Evolutionary conservation across 2,329 filamentous ascomycete genomes (phyloP).

Genomic region (Dactylellina sp.): DNA sequence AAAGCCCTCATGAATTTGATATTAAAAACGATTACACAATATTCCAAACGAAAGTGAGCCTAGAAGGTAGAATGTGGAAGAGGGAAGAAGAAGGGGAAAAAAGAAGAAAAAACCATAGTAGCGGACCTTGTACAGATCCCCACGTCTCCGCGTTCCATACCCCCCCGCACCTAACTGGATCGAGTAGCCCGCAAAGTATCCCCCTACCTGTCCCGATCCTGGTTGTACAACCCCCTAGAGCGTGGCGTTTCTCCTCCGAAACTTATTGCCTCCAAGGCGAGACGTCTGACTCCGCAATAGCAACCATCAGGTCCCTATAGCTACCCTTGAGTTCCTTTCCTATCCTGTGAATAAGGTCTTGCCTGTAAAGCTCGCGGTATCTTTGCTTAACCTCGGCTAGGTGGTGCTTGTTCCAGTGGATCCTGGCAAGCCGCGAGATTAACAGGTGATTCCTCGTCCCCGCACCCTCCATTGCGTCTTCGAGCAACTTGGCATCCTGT

Average conservation of each 20-base stretch:
- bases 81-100: too few species aligned
- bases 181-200: constrained; percentile 25
- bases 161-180: constrained; percentile 40
- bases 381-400: constrained; percentile 82
- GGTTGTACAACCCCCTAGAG: constrained; percentile 10
- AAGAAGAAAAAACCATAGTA: neutral
- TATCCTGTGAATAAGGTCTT: constrained; percentile 76
- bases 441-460: constrained; percentile 89
- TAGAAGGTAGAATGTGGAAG: too few species aligned
- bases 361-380: constrained; percentile 78
- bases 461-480: constrained; percentile 85
- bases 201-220: constrained; percentile 27
- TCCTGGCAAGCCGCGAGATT: constrained; percentile 79
- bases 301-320: constrained; percentile 81
- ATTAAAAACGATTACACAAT: neutral
- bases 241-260: neutral
- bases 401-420: constrained; percentile 83
- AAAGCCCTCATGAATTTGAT: constrained; percentile 4
- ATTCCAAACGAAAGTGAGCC: too few species aligned
- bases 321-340: constrained; percentile 86
- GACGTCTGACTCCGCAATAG: constrained; percentile 63
- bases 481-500: constrained; percentile 79
- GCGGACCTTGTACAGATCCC: constrained; percentile 7
- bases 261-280: constrained; percentile 43
- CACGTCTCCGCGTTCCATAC: constrained; percentile 20